A percentile compares a stretch with the other conserved stretches of the same genome.
phyloP scores from a whole-genome alignment of 768 basidiomycete species.

The Trametes coccinea region DNA sequence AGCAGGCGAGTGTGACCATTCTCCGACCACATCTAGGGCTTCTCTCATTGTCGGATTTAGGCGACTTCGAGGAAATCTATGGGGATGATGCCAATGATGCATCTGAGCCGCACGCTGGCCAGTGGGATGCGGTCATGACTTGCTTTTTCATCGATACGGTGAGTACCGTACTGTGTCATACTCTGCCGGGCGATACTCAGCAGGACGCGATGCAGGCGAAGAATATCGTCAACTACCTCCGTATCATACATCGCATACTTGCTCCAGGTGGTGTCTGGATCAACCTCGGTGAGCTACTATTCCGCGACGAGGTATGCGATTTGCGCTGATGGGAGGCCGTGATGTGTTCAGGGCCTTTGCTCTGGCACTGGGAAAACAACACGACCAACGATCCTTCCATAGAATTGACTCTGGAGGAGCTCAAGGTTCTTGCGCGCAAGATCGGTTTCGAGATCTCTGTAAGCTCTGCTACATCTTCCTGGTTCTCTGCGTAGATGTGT shows the following conservation, averaged over 20 bases:
- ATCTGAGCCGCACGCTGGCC: conserved; percentile 67
- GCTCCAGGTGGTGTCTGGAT: conserved; percentile 90
- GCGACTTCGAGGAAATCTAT: conserved; percentile 94
- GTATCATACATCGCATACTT: conserved; percentile 81
- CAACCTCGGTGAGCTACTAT: conserved; percentile 61
- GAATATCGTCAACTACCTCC: conserved; percentile 88
- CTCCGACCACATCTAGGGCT: too few species aligned
- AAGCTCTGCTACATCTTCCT: conserved; percentile 26
- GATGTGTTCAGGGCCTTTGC: conserved; percentile 64
- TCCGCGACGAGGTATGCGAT: too few species aligned
- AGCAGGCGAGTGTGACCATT: conserved; percentile 54
- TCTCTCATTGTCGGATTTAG: conserved; percentile 33
- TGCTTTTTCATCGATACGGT: conserved; percentile 99
- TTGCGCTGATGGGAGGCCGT: too few species aligned
- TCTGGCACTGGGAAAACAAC: conserved; percentile 99
- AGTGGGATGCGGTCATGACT: conserved; percentile 89
- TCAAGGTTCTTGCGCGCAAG: conserved; percentile 67
- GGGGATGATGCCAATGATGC: conserved; percentile 43
- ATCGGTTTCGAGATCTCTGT: conserved; percentile 87
- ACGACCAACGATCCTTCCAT: conserved; percentile 76
- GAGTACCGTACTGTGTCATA: conserved; percentile 22
- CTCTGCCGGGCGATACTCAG: not conserved
- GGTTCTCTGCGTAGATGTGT: not conserved
- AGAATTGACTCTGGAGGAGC: conserved; percentile 87
- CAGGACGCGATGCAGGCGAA: conserved; percentile 58